Evolutionary conservation across 2,329 filamentous ascomycete genomes (phyloP), one percentile per base, ranked within the genome.

Genomic region (Laburnicola sp.): DNA sequence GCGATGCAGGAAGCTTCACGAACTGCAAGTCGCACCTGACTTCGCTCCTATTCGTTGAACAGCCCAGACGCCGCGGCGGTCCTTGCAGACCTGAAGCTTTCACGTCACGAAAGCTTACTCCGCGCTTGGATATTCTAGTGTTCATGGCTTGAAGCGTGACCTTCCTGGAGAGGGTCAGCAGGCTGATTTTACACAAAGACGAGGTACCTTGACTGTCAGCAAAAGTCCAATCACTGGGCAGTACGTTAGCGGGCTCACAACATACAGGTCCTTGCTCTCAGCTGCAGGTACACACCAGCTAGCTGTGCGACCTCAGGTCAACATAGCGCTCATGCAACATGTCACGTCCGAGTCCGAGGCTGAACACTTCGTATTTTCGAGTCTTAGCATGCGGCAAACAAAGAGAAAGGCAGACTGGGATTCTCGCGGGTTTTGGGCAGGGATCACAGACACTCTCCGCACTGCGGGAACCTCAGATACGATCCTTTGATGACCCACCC

Each of bases 391-490:
- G 23, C 23, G 31, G 27, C 7, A 45, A 37, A 37, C 43, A 23
- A 45, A 45, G 32, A 16, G 23, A 37, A 4, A 10, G 6, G 10
- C 23, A 25, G 31, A n/a, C 31, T 45, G 28, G 31, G 16, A 32
- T 26, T 43, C 23, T 16, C 16, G 16, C 16, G 16, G 16, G 2
- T 27, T 40, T 40, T 7, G 16, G 8, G 25, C 41, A 16, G 31
- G 30, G 30, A 23, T 35, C 41, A 35, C 22, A 25, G 41, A 30
- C 32, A 37, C 10, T 45, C 43, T 30, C 43, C 43, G 34, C 43
- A 45, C 5, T 45, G 11, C 32, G 43, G 32, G 28, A 44, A 45
- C 43, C 43, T 34, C 43, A 45, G 43, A 35, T 26, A 45, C 43
- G 43, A 45, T 45, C 43, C 32, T 45, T 26, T 37, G 37, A 34